phyloP scores from a whole-genome alignment of 345 rosid genomes.

The Salix dunnii region DNA sequence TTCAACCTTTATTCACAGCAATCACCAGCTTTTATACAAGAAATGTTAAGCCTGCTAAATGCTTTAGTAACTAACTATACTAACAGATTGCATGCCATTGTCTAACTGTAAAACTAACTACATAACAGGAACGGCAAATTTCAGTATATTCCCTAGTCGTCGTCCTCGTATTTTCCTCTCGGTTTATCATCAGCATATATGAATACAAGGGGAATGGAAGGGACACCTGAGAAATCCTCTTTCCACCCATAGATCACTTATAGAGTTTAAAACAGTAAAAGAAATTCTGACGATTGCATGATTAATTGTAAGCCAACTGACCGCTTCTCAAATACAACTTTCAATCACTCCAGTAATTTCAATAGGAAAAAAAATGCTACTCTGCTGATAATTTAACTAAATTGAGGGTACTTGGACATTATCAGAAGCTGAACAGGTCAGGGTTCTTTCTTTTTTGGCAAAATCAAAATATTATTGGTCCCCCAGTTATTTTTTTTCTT shows the following conservation, averaged over 20 bases:
- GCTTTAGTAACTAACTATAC: too few species aligned
- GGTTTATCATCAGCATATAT: background rate
- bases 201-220: background rate
- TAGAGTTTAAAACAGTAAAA: background rate
- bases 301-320: background rate
- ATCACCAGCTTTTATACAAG: too few species aligned
- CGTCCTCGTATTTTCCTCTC: background rate
- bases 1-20: too few species aligned
- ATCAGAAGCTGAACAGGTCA: background rate
- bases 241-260: background rate
- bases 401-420: background rate
- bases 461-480: background rate
- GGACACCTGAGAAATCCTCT: background rate
- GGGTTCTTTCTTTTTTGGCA: background rate
- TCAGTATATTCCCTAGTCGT: too few species aligned
- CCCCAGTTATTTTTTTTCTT: too few species aligned
- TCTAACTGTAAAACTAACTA: too few species aligned
- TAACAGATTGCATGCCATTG: too few species aligned
- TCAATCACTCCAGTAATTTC: background rate
- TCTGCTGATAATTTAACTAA: background rate
- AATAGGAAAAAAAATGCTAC: background rate
- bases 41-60: too few species aligned
- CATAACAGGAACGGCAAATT: too few species aligned
- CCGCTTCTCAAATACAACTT: background rate
- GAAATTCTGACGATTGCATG: background rate